These are phyloP conservation scores for Dovyalis caffra DNA, from an alignment of 345 rosid species.

Conservation along the genomic window DNA sequence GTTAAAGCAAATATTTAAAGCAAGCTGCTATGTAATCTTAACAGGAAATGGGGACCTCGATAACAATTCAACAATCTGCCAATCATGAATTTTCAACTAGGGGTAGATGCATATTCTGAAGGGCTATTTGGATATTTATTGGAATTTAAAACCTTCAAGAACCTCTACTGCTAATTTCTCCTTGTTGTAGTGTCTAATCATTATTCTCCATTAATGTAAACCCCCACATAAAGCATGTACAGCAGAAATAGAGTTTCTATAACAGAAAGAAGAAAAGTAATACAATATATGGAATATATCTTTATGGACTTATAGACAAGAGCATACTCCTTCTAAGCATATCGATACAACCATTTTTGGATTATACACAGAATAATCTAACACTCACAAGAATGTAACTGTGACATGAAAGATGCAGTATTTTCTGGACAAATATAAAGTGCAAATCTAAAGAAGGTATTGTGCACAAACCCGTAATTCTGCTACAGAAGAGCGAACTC, in stretches of 20 bases:
- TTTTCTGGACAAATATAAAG: background rate
- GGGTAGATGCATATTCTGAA: background rate
- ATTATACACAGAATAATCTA: background rate
- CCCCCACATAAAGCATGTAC: background rate
- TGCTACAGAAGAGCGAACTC: conserved; percentile 49
- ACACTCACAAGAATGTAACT: background rate
- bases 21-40: background rate
- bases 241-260: background rate
- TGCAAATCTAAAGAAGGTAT: background rate
- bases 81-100: conserved; percentile 3
- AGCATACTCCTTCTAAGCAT: background rate
- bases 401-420: background rate
- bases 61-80: background rate
- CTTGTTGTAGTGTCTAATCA: background rate
- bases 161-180: background rate
- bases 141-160: background rate
- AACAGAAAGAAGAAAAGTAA: background rate
- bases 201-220: background rate
- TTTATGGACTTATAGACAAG: background rate
- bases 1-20: background rate
- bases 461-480: conserved; percentile 49
- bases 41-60: background rate
- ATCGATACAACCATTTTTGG: background rate
- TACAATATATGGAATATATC: background rate
- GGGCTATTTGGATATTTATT: background rate